Conservation (phyloP, 2,329 filamentous ascomycete genomes). For the Diaporthe destruens region DNA sequence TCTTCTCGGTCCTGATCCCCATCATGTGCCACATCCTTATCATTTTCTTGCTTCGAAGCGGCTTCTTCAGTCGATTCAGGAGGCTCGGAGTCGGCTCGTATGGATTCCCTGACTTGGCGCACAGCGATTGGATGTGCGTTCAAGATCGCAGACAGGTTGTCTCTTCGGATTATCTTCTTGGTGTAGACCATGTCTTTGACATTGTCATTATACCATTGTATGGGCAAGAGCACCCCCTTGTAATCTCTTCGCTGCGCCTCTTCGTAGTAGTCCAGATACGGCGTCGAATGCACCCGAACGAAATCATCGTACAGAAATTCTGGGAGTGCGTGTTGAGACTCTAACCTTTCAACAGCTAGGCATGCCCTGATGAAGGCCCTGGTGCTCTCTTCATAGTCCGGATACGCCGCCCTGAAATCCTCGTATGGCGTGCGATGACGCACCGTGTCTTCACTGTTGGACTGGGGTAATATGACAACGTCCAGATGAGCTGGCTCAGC, state of each 20-base stretch:
- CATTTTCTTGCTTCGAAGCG: neutral
- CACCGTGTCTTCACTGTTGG: neutral
- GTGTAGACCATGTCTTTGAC: constrained; percentile 48
- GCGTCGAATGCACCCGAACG: constrained; percentile 50
- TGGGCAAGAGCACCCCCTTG: constrained; percentile 45
- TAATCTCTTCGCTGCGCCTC: constrained; percentile 46
- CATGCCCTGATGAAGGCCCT: constrained; percentile 50
- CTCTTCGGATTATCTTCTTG: constrained; percentile 47
- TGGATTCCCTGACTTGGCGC: constrained; percentile 28
- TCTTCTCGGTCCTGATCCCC: neutral
- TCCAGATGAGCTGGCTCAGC: neutral
- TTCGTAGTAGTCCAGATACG: constrained; percentile 49
- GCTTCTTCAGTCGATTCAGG: neutral
- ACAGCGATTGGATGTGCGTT: constrained; percentile 48
- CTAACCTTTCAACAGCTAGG: constrained; percentile 48
- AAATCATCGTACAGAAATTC: constrained; percentile 53
- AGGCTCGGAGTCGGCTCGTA: constrained; percentile 1
- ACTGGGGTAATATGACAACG: neutral
- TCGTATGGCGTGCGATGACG: constrained; percentile 45
- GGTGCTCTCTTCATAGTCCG: constrained; percentile 48
- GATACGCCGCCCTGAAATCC: constrained; percentile 48
- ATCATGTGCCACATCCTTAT: constrained; percentile 28
- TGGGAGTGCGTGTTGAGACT: constrained; percentile 46
- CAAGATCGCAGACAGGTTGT: constrained; percentile 48
- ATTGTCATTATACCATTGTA: constrained; percentile 52